Evolutionary conservation across 1,139 yeast genomes (phyloP), one percentile per base, ranked within the genome.

Genomic region (Pichia sp.): DNA sequence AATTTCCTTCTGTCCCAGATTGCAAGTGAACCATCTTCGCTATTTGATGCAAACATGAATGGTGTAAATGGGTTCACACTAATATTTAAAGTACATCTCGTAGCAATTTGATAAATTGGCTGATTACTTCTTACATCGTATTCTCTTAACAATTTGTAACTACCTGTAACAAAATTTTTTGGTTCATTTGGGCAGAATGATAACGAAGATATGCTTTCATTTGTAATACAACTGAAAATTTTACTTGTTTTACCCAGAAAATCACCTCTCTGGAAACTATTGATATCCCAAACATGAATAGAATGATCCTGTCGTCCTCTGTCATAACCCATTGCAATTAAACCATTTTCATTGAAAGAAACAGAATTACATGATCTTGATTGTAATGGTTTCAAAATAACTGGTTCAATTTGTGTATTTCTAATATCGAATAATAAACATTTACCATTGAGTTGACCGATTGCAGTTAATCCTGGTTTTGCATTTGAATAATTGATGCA

Each of bases 1-100:
- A 88, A 65, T 55, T 77, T 81, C 52, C 97, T 74, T 52, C 95
- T 74, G 63, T 90, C 97, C 95, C 96, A 90, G 11, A 89, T 73
- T 0, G 92, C 83, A 50, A 89, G 68, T 0, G 94, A 78, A 1
- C 96, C 96, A 59, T 86, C 94, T 58, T 88, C 96, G 46, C 88
- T 78, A 55, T 78, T 78, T 0, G 95, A 81, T 38, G 87, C 79
- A 64, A 88, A 86, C 55, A 78, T 74, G 64, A 78, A 74, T 36
- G 74, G 75, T 51, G 76, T 73, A 58, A 81, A 79, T 4, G 86
- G 92, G 60, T 87, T 92, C 39, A 83, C 71, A 8, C 77, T 73
- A 42, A 90, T 73, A 10, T 86, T 86, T 56, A 79, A 72, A 0
- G 90, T 81, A 53, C 86, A 79, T 57, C 84, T 79, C 0, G 94